Evolutionary conservation across 108 stramenopile species (phyloP).

Genomic region (Skeletonema tropicum): DNA sequence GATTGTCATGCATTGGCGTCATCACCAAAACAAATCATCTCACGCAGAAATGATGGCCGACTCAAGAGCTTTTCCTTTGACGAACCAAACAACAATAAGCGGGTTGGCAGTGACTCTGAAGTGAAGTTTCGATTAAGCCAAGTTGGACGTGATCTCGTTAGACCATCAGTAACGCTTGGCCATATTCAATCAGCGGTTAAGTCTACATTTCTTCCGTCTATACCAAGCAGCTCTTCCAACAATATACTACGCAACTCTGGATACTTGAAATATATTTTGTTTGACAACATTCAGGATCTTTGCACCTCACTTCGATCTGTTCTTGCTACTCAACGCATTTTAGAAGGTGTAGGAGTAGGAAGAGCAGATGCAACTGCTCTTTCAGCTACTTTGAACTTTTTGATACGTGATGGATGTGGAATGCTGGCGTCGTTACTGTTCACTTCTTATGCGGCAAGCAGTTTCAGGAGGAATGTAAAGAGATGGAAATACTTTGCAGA

Average conservation of each 20-base stretch:
- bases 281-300: constrained; percentile 76
- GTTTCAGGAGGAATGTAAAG: constrained; percentile 75
- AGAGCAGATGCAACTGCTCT: constrained; percentile 78
- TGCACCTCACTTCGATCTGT: constrained; percentile 71
- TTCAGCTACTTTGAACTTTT: constrained; percentile 76
- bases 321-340: constrained; percentile 80
- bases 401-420: constrained; percentile 85
- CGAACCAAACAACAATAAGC: not conserved
- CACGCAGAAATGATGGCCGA: constrained; percentile 38
- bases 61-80: constrained; percentile 25
- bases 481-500: constrained; percentile 86
- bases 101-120: not conserved
- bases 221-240: constrained; percentile 1
- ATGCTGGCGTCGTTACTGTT: constrained; percentile 79
- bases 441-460: constrained; percentile 64
- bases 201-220: constrained; percentile 51
- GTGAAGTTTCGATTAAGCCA: not conserved
- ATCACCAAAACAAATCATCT: constrained; percentile 12
- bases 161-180: constrained; percentile 3
- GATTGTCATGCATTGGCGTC: not conserved
- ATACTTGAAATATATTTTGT: constrained; percentile 65
- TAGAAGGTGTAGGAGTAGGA: constrained; percentile 87
- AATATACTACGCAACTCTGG: constrained; percentile 34
- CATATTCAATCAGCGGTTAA: constrained; percentile 39
- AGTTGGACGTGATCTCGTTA: not conserved